These are phyloP conservation scores for Apiotrichum porosum DNA, from an alignment of 1,284 basidiomycete genomes.

Conservation along the genomic window DNA sequence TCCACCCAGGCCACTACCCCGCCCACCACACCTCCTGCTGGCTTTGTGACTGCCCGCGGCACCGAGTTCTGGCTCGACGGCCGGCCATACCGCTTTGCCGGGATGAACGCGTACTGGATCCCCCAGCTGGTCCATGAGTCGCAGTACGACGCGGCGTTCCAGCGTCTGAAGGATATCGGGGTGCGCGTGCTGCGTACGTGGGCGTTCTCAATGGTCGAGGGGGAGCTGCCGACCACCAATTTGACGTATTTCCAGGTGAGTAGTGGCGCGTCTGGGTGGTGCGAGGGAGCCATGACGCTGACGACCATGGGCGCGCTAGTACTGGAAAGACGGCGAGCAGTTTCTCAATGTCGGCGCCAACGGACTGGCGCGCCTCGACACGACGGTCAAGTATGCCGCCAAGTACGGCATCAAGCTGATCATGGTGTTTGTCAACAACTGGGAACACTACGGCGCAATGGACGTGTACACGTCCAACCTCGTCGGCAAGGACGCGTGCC, in stretches of 20 bases:
- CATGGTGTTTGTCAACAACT: not conserved
- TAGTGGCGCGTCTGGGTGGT: no score
- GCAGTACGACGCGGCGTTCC: not conserved
- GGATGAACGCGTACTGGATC: not conserved
- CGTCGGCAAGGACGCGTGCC: slow-evolving; percentile 30
- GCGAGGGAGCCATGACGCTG: no score
- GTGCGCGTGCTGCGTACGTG: not conserved
- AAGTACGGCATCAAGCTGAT: not conserved
- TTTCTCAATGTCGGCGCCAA: not conserved
- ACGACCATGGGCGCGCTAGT: no score
- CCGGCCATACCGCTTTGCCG: not conserved
- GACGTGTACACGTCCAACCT: not conserved
- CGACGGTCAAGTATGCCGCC: not conserved
- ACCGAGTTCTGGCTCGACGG: not conserved
- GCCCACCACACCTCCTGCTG: no score
- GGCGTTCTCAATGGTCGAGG: not conserved
- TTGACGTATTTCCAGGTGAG: not conserved
- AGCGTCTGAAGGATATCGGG: not conserved
- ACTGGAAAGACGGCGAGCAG: no score
- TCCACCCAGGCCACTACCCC: no score
- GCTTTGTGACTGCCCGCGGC: not conserved
- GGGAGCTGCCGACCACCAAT: not conserved
- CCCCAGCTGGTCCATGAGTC: not conserved
- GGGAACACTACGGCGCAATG: not conserved
- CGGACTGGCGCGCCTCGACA: not conserved